These are phyloP conservation scores for Auricularia auricula-judae DNA, from an alignment of 768 basidiomycete genomes.

Conservation along the genomic window DNA sequence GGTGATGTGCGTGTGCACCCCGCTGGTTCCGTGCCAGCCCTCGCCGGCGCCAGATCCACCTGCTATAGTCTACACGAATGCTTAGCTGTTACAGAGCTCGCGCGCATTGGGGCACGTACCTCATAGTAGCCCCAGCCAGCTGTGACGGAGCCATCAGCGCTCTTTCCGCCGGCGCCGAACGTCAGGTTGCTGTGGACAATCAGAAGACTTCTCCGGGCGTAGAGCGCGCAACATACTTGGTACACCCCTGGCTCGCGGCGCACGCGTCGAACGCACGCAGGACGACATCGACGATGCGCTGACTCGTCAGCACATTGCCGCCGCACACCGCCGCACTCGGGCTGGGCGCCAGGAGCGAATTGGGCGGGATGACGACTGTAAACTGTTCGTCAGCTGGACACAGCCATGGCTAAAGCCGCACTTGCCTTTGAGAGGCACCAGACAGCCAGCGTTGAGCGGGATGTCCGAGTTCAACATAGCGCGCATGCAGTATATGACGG, in stretches of 20 bases:
- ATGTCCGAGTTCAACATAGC: slow-evolving; percentile 80
- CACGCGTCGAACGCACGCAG: slow-evolving; percentile 85
- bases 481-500: slow-evolving; percentile 83
- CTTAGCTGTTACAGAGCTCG: not conserved
- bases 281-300: slow-evolving; percentile 91
- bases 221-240: slow-evolving; percentile 47
- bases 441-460: slow-evolving; percentile 87
- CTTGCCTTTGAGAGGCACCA: slow-evolving; percentile 73
- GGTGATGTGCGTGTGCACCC: slow-evolving; percentile 89
- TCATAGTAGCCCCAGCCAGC: slow-evolving; percentile 90
- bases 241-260: slow-evolving; percentile 89
- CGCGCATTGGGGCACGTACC: slow-evolving; percentile 22
- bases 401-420: slow-evolving; percentile 4
- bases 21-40: slow-evolving; percentile 83
- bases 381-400: not conserved
- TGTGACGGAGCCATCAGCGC: slow-evolving; percentile 58
- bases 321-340: slow-evolving; percentile 86
- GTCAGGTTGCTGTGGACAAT: slow-evolving; percentile 57
- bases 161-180: slow-evolving; percentile 83
- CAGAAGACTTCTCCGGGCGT: not conserved
- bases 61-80: slow-evolving; percentile 61
- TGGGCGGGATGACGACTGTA: slow-evolving; percentile 67
- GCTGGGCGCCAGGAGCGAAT: slow-evolving; percentile 69
- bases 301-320: slow-evolving; percentile 84
- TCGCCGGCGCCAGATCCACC: slow-evolving; percentile 90